Percentiles rank a stretch among this genome's conserved stretches.
These are phyloP conservation scores for Cephaloascus fragrans DNA, from an alignment of 805 yeast species.

Conservation along the genomic window DNA sequence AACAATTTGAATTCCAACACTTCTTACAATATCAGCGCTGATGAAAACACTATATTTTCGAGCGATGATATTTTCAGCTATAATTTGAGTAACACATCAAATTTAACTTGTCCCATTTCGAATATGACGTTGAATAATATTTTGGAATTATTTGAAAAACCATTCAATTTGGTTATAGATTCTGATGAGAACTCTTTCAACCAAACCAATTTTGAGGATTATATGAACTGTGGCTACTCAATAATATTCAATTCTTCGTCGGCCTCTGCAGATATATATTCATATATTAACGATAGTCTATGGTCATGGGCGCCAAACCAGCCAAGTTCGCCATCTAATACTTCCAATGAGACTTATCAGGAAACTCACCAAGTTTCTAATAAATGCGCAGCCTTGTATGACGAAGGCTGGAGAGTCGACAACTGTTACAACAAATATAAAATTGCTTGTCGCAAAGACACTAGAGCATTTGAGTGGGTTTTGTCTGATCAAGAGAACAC, in stretches of 20 bases:
- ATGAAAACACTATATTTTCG: conserved; percentile 8
- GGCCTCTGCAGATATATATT: conserved; percentile 15
- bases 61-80: conserved; percentile 9
- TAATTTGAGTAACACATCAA: conserved; percentile 4
- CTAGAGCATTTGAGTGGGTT: conserved; percentile 32
- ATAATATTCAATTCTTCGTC: conserved; percentile 46
- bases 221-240: conserved; percentile 49
- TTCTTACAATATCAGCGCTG: conserved; percentile 15
- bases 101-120: conserved; percentile 22
- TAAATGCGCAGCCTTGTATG: conserved; percentile 28
- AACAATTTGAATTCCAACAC: conserved; percentile 14
- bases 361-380: conserved; percentile 8
- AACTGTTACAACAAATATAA: conserved; percentile 51
- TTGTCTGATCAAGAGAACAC: conserved; percentile 18
- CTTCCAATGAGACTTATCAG: conserved; percentile 2
- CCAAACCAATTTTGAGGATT: conserved; percentile 20
- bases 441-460: conserved; percentile 45
- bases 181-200: conserved; percentile 24
- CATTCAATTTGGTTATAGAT: conserved; percentile 25
- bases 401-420: conserved; percentile 51
- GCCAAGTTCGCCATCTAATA: conserved; percentile 4
- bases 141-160: conserved; percentile 3
- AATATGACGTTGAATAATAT: conserved; percentile 8
- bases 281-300: conserved; percentile 21
- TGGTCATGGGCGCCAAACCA: conserved; percentile 68